Percentiles rank a stretch among this genome's conserved stretches.
Evolutionary conservation across 768 basidiomycete species (phyloP).

Genomic region (Russula ochroleuca): DNA sequence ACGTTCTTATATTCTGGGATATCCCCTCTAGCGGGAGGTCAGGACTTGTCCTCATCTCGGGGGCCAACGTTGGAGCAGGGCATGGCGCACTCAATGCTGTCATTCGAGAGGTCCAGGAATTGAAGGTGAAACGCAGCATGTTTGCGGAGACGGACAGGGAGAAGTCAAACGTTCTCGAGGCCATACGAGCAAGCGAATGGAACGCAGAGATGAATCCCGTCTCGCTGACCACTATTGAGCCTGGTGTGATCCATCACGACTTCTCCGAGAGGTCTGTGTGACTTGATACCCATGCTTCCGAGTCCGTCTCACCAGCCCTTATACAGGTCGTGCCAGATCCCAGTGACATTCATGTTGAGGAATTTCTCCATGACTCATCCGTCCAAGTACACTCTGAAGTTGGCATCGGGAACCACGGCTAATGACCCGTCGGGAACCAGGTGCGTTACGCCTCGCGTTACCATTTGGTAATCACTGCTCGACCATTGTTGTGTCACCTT

Average conservation of each 20-base stretch:
- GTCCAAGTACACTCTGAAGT: constrained; percentile 52
- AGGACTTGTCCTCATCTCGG: constrained; percentile 58
- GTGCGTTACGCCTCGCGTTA: constrained; percentile 5
- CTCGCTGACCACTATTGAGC: constrained; percentile 43
- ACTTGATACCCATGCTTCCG: neutral
- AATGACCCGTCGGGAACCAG: constrained; percentile 29
- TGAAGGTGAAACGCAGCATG: constrained; percentile 75
- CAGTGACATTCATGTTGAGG: constrained; percentile 53
- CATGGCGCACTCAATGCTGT: constrained; percentile 62
- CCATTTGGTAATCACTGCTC: neutral
- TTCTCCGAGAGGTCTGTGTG: constrained; percentile 59
- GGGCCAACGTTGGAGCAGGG: constrained; percentile 59
- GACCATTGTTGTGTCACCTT: neutral
- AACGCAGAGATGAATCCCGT: constrained; percentile 77
- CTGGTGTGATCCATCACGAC: constrained; percentile 50
- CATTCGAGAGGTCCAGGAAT: constrained; percentile 54
- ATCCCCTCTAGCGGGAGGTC: constrained; percentile 54
- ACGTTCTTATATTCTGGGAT: constrained; percentile 74
- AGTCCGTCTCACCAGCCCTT: constrained; percentile 7
- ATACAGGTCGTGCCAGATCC: constrained; percentile 50
- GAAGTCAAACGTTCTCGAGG: constrained; percentile 58
- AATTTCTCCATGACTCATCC: constrained; percentile 69
- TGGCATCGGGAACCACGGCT: constrained; percentile 35
- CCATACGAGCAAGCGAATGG: constrained; percentile 68
- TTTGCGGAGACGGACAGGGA: constrained; percentile 87